These are phyloP conservation scores for Parietichytrium sp. DNA, from an alignment of 108 stramenopile species.

Conservation along the genomic window DNA sequence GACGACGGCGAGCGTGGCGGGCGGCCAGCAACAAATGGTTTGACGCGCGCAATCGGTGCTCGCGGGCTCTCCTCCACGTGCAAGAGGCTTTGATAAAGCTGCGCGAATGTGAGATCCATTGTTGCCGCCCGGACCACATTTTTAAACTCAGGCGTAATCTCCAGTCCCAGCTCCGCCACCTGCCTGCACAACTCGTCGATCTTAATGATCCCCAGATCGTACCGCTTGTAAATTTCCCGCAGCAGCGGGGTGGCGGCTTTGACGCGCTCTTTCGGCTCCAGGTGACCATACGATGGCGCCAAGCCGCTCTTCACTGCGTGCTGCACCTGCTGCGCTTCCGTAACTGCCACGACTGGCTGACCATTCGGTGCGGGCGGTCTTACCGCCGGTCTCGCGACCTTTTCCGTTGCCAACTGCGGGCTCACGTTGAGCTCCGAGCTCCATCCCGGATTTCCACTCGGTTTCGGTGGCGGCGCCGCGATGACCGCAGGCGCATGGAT, in stretches of 20 bases:
- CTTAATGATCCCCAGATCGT: not conserved
- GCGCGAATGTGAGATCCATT: constrained; percentile 15
- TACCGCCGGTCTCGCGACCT: no score
- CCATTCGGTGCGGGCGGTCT: no score
- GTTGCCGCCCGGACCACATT: not conserved
- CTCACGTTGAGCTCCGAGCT: no score
- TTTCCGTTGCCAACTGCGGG: no score
- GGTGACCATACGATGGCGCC: not conserved
- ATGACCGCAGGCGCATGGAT: not conserved
- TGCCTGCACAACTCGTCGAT: not conserved
- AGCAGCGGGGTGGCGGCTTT: not conserved
- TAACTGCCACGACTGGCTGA: no score
- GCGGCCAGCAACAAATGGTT: not conserved
- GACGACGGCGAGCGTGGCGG: not conserved
- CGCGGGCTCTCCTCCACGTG: not conserved
- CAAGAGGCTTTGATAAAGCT: not conserved
- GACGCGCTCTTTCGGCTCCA: constrained; percentile 15
- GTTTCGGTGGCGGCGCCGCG: not conserved
- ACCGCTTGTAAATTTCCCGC: not conserved
- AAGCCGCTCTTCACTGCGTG: no score
- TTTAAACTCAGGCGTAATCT: not conserved
- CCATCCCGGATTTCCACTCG: no score
- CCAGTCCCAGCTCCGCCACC: not conserved
- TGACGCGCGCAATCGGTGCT: not conserved
- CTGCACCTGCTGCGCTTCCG: no score